Conservation (phyloP, 169 alveolate species). For the Haemoproteus tartakovskyi region DNA sequence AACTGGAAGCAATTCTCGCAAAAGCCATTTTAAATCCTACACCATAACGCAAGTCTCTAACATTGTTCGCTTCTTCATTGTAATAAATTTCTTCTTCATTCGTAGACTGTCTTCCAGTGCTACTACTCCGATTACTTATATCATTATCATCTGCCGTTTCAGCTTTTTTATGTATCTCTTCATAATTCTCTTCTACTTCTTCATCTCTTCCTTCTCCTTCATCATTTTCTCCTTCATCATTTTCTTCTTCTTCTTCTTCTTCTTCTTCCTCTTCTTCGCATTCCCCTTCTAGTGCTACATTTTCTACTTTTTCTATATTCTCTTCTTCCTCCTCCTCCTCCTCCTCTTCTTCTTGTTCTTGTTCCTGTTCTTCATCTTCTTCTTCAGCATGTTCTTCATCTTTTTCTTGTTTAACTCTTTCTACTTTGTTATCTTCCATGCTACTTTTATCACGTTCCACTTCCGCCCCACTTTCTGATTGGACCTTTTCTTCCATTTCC, state of each 20-base stretch:
- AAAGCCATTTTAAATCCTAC: constrained; percentile 87
- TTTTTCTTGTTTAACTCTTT: no score
- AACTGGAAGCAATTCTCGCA: constrained; percentile 83
- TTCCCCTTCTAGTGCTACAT: not conserved
- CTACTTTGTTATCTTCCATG: no score
- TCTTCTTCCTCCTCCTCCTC: not conserved
- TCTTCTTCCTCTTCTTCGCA: not conserved
- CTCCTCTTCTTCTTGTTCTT: no score
- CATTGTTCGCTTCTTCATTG: constrained; percentile 47
- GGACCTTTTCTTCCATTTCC: no score
- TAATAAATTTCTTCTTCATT: constrained; percentile 41
- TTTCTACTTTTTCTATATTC: not conserved
- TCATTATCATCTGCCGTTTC: constrained; percentile 5
- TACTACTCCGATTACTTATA: not conserved
- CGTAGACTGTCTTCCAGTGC: constrained; percentile 8
- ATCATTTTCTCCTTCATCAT: not conserved
- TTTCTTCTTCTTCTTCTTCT: no score
- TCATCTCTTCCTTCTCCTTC: not conserved
- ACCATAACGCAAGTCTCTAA: constrained; percentile 75
- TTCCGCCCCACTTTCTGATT: no score
- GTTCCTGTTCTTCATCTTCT: not conserved
- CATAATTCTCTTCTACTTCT: constrained; percentile 6
- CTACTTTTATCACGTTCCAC: no score
- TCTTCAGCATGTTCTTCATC: not conserved
- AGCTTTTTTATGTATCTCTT: constrained; percentile 6